Conservation (phyloP, 768 basidiomycete genomes). For the Cystofilobasidium capitatum region DNA sequence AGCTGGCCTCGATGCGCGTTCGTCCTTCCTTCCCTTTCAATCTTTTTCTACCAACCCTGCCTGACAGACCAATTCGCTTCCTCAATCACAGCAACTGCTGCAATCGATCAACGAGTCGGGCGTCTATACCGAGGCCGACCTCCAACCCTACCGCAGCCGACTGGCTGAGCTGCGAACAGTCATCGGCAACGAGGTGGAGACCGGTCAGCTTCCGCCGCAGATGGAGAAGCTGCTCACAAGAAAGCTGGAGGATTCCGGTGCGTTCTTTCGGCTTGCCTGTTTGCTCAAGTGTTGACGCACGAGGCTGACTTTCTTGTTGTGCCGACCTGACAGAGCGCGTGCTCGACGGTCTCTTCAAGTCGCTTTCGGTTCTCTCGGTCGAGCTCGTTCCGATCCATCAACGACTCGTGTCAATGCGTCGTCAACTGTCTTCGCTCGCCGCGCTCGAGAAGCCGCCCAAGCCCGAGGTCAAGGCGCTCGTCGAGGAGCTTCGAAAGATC, state of each 20-base stretch:
- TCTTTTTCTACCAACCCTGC: too few species aligned
- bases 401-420: slow-evolving; percentile 71
- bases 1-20: slow-evolving; percentile 90
- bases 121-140: slow-evolving; percentile 83
- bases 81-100: slow-evolving; percentile 66
- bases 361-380: slow-evolving; percentile 72
- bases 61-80: background rate
- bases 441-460: slow-evolving; percentile 70
- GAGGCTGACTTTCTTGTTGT: slow-evolving; percentile 1
- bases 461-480: slow-evolving; percentile 74
- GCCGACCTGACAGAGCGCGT: slow-evolving; percentile 55
- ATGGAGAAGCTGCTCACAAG: slow-evolving; percentile 81
- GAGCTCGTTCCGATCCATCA: slow-evolving; percentile 89
- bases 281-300: too few species aligned
- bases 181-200: slow-evolving; percentile 68
- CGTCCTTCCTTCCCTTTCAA: slow-evolving; percentile 41
- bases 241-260: slow-evolving; percentile 86
- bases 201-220: slow-evolving; percentile 71
- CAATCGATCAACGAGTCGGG: slow-evolving; percentile 93
- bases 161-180: slow-evolving; percentile 69
- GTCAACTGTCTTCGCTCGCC: slow-evolving; percentile 77
- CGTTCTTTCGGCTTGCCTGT: slow-evolving; percentile 36
- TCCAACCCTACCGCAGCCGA: slow-evolving; percentile 75
- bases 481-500: slow-evolving; percentile 88
- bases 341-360: slow-evolving; percentile 67